These are phyloP conservation scores for Backusella psychrophila DNA, from an alignment of 192 early-diverging fungal genomes.

Conservation along the genomic window DNA sequence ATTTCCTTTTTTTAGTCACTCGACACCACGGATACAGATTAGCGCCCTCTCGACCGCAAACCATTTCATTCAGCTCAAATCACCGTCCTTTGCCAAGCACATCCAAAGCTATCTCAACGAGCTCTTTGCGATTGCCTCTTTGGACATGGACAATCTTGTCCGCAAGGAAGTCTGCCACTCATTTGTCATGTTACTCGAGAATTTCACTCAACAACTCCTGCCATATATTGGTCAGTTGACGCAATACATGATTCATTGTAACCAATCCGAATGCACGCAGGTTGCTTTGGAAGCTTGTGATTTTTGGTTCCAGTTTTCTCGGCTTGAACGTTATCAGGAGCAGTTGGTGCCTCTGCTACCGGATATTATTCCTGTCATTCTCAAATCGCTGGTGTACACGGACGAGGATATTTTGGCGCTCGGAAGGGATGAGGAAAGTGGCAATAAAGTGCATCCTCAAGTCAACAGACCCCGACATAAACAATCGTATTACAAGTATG, in stretches of 20 bases:
- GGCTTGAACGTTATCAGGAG: slow-evolving; percentile 74
- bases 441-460: slow-evolving; percentile 58
- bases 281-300: slow-evolving; percentile 97
- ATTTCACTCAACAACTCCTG: slow-evolving; percentile 76
- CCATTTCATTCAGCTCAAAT: slow-evolving; percentile 78
- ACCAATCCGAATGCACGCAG: slow-evolving; percentile 75
- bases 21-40: slow-evolving; percentile 68
- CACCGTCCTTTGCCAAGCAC: slow-evolving; percentile 61
- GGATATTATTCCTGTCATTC: slow-evolving; percentile 84
- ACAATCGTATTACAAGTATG: not conserved
- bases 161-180: slow-evolving; percentile 92
- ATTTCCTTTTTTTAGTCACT: slow-evolving; percentile 77
- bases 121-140: slow-evolving; percentile 71
- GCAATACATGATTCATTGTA: slow-evolving; percentile 93
- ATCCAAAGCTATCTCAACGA: slow-evolving; percentile 68
- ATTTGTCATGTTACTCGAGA: slow-evolving; percentile 87
- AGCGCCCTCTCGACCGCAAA: slow-evolving; percentile 80
- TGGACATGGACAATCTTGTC: slow-evolving; percentile 72
- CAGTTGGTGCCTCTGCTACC: slow-evolving; percentile 62
- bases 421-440: slow-evolving; percentile 67
- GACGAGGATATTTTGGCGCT: slow-evolving; percentile 84
- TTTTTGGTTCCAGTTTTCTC: slow-evolving; percentile 95
- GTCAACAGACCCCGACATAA: not conserved
- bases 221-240: slow-evolving; percentile 84
- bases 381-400: slow-evolving; percentile 93